Evolutionary conservation across 345 rosid species (phyloP).

Genomic region (Camelina neglecta): DNA sequence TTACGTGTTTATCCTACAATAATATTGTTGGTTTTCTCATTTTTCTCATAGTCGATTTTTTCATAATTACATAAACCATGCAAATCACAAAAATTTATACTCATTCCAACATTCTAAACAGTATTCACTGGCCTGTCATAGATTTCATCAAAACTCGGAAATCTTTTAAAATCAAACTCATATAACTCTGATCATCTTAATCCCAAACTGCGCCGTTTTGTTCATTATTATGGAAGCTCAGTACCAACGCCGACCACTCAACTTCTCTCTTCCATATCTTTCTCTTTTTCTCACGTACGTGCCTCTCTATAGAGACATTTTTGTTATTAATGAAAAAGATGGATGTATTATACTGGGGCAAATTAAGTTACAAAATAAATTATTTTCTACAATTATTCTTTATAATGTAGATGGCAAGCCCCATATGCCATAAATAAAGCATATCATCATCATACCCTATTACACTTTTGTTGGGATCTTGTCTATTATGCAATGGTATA

Average conservation of each 20-base stretch:
- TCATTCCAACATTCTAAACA: neutral
- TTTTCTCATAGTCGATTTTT: neutral
- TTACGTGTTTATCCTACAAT: neutral
- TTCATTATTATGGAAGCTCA: neutral
- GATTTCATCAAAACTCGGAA: neutral
- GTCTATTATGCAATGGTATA: slow-evolving; percentile 25
- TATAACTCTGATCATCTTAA: neutral
- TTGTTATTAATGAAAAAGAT: neutral
- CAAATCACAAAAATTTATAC: neutral
- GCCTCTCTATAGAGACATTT: neutral
- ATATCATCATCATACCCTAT: slow-evolving; percentile 31
- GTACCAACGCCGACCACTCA: neutral
- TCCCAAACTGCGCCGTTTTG: neutral
- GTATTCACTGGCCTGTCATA: neutral
- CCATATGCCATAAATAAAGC: slow-evolving; percentile 36
- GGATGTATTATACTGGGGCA: neutral
- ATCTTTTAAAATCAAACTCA: neutral
- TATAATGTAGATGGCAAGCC: slow-evolving; percentile 13
- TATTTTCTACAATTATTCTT: neutral
- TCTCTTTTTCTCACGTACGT: neutral
- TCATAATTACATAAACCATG: neutral
- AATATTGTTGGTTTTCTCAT: neutral
- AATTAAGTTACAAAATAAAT: neutral
- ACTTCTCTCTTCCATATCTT: neutral
- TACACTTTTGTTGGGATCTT: slow-evolving; percentile 39